phyloP scores from a whole-genome alignment of 2,329 filamentous ascomycete species.

The Colletotrichum theobromicola region DNA sequence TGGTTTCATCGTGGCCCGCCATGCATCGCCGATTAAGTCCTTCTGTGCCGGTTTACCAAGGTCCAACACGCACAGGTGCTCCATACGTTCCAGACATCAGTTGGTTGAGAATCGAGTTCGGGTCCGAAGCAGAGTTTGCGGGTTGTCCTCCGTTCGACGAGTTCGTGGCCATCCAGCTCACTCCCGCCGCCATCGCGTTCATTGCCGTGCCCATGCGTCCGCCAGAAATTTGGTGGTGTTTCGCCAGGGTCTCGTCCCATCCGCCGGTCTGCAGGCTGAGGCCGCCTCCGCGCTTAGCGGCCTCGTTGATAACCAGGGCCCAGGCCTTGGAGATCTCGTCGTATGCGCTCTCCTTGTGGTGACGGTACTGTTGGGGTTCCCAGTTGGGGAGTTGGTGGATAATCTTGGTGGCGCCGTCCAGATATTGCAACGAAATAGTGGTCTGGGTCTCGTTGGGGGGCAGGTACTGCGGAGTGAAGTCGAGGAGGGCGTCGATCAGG shows the following conservation, averaged over 20 bases:
- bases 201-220: conserved; percentile 83
- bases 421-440: conserved; percentile 82
- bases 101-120: conserved; percentile 66
- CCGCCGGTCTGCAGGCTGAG: conserved; percentile 88
- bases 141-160: conserved; percentile 24
- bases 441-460: conserved; percentile 88
- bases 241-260: conserved; percentile 87
- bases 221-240: conserved; percentile 86
- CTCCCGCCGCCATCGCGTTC: conserved; percentile 73
- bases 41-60: conserved; percentile 49
- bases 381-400: conserved; percentile 90
- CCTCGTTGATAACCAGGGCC: conserved; percentile 89
- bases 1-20: background rate
- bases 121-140: conserved; percentile 39
- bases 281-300: conserved; percentile 87
- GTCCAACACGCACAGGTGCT: conserved; percentile 66
- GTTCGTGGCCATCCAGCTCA: conserved; percentile 73
- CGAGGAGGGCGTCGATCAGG: conserved; percentile 86
- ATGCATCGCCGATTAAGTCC: background rate
- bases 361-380: conserved; percentile 85
- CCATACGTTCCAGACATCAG: conserved; percentile 66
- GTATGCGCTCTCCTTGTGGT: conserved; percentile 94
- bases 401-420: conserved; percentile 88
- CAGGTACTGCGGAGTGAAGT: conserved; percentile 95
- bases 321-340: conserved; percentile 95